These are phyloP conservation scores for Mycena metata DNA, from an alignment of 768 basidiomycete species.

Conservation along the genomic window DNA sequence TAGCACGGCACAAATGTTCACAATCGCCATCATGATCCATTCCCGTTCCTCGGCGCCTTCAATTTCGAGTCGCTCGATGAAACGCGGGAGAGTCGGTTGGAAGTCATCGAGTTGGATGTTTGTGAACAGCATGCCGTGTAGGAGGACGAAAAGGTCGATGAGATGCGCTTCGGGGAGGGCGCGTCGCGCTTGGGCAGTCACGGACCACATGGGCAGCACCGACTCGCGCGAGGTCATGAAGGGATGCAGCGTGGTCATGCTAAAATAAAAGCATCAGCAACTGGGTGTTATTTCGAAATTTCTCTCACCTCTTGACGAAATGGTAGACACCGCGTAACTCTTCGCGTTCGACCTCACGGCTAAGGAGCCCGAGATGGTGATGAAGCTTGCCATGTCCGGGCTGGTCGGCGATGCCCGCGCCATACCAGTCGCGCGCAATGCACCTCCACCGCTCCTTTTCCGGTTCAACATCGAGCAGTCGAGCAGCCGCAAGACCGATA, in stretches of 20 bases:
- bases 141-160: conserved; percentile 87
- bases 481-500: conserved; percentile 88
- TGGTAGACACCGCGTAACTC: conserved; percentile 92
- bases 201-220: conserved; percentile 89
- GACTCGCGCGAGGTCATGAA: conserved; percentile 92
- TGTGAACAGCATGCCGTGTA: conserved; percentile 98
- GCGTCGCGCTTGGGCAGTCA: conserved; percentile 77
- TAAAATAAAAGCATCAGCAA: conserved; percentile 48
- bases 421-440: conserved; percentile 95
- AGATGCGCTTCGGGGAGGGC: conserved; percentile 80
- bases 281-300: conserved; percentile 2
- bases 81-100: conserved; percentile 80
- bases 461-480: conserved; percentile 86
- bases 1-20: conserved; percentile 85
- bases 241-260: conserved; percentile 92
- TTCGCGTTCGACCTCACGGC: conserved; percentile 85
- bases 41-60: conserved; percentile 87
- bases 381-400: conserved; percentile 97
- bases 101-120: conserved; percentile 96
- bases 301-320: conserved; percentile 88
- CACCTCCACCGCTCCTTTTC: conserved; percentile 93
- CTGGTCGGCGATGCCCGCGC: conserved; percentile 84
- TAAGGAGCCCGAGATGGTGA: conserved; percentile 92
- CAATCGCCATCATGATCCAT: conserved; percentile 96
- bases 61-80: conserved; percentile 88